Base-by-base conservation (phyloP, 352 stramenopile genomes). In the Pythium biforme region DNA sequence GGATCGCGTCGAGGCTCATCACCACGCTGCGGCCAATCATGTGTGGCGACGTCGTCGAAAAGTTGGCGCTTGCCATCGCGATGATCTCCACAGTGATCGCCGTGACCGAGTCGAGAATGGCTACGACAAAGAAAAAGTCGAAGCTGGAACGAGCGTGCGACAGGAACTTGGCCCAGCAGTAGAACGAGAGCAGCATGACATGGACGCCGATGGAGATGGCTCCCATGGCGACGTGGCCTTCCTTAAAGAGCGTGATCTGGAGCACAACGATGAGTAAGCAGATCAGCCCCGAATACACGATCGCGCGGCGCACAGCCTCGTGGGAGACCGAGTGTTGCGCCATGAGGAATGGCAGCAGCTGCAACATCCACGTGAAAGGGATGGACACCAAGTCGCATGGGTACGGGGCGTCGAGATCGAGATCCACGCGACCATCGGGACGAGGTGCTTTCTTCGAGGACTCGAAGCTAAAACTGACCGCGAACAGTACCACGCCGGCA, bases 301-400 rank as follows among this genome's bases (percentile, higher is more conserved):
- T 87, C 4, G 84, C 76, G 22, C 86, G 86, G 15, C 76, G 62
- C 2, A 94, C 83, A 9, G 86, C 86, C 69, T 89, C 74, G 34
- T 86, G 71, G 0, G 86, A 94, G 43, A 95, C 77, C 23, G 81
- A 91, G 47, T 80, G 86, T 59, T 95, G 86, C 19, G 88, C 77
- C 86, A 95, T 95, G 22, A 95, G 80, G 67, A 94, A 86, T 1
- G 86, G 86, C 23, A 95, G 50, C 6, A 95, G 55, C 55, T 93
- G 84, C 39, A 93, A 57, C 20, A 89, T 77, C 86, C 86, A 93
- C 11, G 86, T 69, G 22, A 79, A 84, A 14, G 84, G 84, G 27
- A 92, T 72, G 14, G 64, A 73, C 1, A 75, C 59, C 0, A 90
- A 20, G 55, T 76, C 83, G 55, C 84, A 93, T 22, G 82, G 84